These are phyloP conservation scores for Neodidymelliopsis sp. DNA, from an alignment of 2,329 filamentous ascomycete genomes.

Conservation along the genomic window DNA sequence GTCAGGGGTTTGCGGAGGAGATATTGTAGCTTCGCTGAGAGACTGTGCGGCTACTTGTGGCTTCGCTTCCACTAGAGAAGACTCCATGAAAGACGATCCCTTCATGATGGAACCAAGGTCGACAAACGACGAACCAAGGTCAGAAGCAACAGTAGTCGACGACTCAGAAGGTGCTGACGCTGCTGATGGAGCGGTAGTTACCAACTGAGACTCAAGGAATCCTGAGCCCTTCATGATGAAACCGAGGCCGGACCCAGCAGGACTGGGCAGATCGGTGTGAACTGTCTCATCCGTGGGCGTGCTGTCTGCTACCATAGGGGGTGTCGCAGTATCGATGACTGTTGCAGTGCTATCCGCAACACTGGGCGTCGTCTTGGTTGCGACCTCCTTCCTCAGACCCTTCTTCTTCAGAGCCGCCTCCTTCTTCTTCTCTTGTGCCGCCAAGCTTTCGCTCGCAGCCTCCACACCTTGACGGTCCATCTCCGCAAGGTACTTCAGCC, in stretches of 20 bases:
- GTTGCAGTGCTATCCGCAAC: conserved; percentile 12
- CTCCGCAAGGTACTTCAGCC: conserved; percentile 66
- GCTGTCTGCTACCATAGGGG: conserved; percentile 19
- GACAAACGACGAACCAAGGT: conserved; percentile 12
- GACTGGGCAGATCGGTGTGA: conserved; percentile 17
- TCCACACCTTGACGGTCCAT: conserved; percentile 63
- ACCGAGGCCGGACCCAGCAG: conserved; percentile 27
- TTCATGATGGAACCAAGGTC: conserved; percentile 37
- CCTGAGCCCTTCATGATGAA: conserved; percentile 38
- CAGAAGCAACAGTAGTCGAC: conserved; percentile 5
- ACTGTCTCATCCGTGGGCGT: conserved; percentile 21
- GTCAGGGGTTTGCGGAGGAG: background rate
- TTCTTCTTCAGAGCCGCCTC: conserved; percentile 60
- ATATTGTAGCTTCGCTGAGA: background rate
- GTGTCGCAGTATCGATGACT: conserved; percentile 2
- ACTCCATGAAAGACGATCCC: conserved; percentile 29
- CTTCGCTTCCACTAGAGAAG: conserved; percentile 5
- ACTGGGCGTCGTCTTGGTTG: conserved; percentile 6
- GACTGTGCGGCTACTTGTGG: background rate
- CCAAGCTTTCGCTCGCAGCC: conserved; percentile 55
- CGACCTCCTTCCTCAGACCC: conserved; percentile 41
- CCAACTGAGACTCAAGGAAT: conserved; percentile 13
- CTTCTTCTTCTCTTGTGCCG: conserved; percentile 59
- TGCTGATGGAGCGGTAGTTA: background rate
- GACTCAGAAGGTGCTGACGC: conserved; percentile 1